Base-by-base conservation (phyloP, 257 asterid genomes). In the Lycium ferocissimum region DNA sequence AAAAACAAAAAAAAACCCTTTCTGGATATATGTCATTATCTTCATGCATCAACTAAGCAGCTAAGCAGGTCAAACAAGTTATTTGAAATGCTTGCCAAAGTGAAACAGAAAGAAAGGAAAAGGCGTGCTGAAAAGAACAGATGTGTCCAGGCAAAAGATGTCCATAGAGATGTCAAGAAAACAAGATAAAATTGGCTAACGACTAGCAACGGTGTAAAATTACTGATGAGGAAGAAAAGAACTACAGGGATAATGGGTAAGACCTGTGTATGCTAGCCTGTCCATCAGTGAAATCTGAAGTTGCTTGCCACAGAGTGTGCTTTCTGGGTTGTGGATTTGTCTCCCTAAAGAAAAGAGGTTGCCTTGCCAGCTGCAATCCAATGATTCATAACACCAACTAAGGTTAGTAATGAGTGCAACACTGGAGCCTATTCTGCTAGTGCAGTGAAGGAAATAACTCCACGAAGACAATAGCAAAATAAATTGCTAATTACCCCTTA, bases 291-390 rank as follows among this genome's bases (percentile, higher is more conserved):
- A 95, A 95, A 85, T 95, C 98, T 12, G 98, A 92, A 57, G 98
- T 94, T 22, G 98, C 95, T 90, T 95, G 98, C 98, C 98, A 95
- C 11, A 95, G 92, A 13, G 98, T 95, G 88, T 95, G 98, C 91
- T 95, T 95, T 92, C 98, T 91, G 43, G 98, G 98, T 84, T 95
- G 98, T 6, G 98, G 98, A 86, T 95, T 94, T 5, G 98, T 95
- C 92, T 95, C 98, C 91, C 98, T 92, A 84, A 92, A 94, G 97
- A 95, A 95, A 89, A 94, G 95, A 63, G 98, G 98, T 83, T 89
- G 98, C n/a, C 98, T 90, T 4, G 94, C 90, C 81, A 95, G 92
- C 98, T 95, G 93, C 81, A 89, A 67, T 62, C 76, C 66, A 57
- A 84, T 83, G 63, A 62, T 5, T 12, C 65, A 49, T 53, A 76